Evolutionary conservation across 257 asterid genomes (phyloP).

Genomic region (Vinca minor): DNA sequence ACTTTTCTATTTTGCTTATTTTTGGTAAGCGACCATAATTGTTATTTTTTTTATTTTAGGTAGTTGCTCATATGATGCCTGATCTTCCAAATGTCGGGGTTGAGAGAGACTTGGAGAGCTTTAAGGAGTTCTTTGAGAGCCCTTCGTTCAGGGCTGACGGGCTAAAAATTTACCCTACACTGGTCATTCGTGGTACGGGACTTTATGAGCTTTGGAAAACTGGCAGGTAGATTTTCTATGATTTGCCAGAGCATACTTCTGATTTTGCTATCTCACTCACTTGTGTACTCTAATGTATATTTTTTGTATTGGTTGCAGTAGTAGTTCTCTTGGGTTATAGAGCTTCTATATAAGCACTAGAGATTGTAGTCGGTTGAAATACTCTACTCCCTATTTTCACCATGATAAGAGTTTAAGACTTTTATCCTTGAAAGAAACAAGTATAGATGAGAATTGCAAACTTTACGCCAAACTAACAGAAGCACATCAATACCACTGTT

Average conservation of each 20-base stretch:
- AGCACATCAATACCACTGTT: too few species aligned
- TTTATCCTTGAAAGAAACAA: background rate
- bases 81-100: conserved; percentile 99
- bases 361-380: background rate
- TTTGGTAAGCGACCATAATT: conserved; percentile 9
- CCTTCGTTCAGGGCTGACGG: conserved; percentile 94
- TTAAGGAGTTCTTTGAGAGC: conserved; percentile 93
- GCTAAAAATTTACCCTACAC: conserved; percentile 91
- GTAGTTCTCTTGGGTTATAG: too few species aligned
- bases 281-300: background rate
- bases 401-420: background rate
- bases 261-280: background rate
- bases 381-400: background rate
- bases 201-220: conserved; percentile 99
- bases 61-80: conserved; percentile 99
- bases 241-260: background rate
- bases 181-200: conserved; percentile 98
- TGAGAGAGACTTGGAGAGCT: conserved; percentile 96
- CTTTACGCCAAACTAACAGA: too few species aligned
- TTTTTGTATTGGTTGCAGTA: background rate
- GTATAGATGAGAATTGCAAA: too few species aligned
- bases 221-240: conserved; percentile 53
- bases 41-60: conserved; percentile 40
- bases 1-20: background rate
- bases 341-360: too few species aligned